A percentile compares a stretch with the other conserved stretches of the same genome.
Conservation (phyloP, 257 asterid species). For the Primulina huaijiensis region DNA sequence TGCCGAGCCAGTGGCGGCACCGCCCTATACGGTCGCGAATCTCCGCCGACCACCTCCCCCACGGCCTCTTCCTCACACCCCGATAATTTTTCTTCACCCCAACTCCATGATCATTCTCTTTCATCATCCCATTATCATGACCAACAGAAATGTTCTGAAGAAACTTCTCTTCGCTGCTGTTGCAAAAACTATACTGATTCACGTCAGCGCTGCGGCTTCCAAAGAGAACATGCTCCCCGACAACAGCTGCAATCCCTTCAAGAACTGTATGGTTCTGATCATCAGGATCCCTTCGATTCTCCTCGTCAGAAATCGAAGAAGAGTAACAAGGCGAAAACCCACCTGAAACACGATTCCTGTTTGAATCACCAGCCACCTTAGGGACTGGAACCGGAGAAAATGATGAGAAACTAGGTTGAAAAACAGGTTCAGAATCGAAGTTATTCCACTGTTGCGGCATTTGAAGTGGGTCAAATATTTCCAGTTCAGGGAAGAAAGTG, state of each 20-base stretch:
- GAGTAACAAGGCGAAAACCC: background rate
- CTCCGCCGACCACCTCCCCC: conserved; percentile 96
- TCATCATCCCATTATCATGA: background rate
- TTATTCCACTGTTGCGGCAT: conserved; percentile 17
- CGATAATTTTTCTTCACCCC: conserved; percentile 44
- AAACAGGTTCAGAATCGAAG: background rate
- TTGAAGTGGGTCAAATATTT: conserved; percentile 15
- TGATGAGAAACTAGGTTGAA: background rate
- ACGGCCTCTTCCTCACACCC: conserved; percentile 81
- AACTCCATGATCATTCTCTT: background rate
- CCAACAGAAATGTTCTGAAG: background rate
- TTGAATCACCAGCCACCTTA: background rate
- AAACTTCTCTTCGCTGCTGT: background rate
- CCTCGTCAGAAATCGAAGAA: background rate
- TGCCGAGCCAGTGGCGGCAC: conserved; percentile 92
- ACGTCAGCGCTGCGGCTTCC: conserved; percentile 24
- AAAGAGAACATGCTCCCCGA: conserved; percentile 66
- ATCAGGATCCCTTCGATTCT: background rate
- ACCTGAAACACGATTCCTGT: conserved; percentile 3
- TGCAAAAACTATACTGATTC: background rate
- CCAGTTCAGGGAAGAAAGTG: conserved; percentile 32
- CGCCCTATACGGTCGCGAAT: conserved; percentile 82
- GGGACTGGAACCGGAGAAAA: conserved; percentile 27
- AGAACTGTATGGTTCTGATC: conserved; percentile 39
- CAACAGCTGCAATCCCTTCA: conserved; percentile 84